Evolutionary conservation across 2,329 filamentous ascomycete genomes (phyloP), one percentile per base, ranked within the genome.

Genomic region (Colletotrichum sublineola): DNA sequence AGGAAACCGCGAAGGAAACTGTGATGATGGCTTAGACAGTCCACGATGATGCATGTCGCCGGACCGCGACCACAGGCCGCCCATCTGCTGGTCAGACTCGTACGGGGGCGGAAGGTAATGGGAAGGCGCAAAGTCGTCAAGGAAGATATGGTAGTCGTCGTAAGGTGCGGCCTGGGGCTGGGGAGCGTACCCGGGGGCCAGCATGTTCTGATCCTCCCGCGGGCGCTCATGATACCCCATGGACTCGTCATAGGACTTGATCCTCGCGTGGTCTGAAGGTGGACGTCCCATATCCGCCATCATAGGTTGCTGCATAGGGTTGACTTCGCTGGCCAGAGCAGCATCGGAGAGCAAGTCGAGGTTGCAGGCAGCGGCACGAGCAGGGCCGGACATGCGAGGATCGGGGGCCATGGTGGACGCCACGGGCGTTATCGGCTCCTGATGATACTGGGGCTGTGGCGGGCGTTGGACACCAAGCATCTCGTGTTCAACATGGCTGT

Each of bases 291-390:
- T 80, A 33, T 86, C 86, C 12, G 83, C 77, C 75, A 88, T 83
- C 79, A 87, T 85, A 31, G 85, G 82, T 56, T 72, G 69, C 68
- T 86, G 86, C 75, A 88, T 85, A n/a, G 84, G 81, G 73, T 83
- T 85, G 33, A 87, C 85, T 75, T 88, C 87, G 69, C 86, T 88
- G n/a, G 86, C 86, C 24, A 89, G 85, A 8, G 88, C 88, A n/a
- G 88, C 88, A 77, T 90, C 88, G 6, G 88, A 90, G 24, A 90
- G 80, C 12, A 90, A 81, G 73, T 90, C 88, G 46, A 90, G 82
- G 74, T 90, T 90, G 76, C 88, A 89, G 2, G 86, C 86, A 20
- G 82, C 83, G 15, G 83, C 78, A 74, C 88, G 82, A 0, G 85
- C 77, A 42, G 71, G 70, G n/a, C 69, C 69, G 20, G 69, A 61